These are phyloP conservation scores for Huntiella savannae DNA, from an alignment of 2,329 filamentous ascomycete species.

Conservation along the genomic window DNA sequence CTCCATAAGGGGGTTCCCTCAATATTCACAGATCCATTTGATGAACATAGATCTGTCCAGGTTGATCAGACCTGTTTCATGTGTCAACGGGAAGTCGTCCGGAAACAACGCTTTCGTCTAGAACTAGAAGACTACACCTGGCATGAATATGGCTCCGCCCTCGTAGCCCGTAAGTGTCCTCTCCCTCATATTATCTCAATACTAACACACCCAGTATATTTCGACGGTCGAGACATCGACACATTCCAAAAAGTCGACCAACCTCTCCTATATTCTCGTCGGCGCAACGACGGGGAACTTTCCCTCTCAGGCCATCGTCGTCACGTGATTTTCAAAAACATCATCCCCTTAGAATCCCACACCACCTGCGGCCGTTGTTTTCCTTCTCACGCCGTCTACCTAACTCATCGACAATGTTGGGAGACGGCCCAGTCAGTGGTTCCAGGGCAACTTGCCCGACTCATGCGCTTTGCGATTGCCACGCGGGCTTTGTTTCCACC, in stretches of 20 bases:
- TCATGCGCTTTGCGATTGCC: conserved; percentile 9
- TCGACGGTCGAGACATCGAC: conserved; percentile 8
- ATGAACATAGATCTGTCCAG: conserved; percentile 9
- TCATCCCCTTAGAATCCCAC: conserved; percentile 9
- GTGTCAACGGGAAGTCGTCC: conserved; percentile 8
- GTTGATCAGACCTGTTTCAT: conserved; percentile 11
- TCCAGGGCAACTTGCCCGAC: conserved; percentile 4
- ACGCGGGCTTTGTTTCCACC: conserved; percentile 10
- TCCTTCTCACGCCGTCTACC: conserved; percentile 7
- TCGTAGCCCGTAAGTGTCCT: conserved; percentile 7
- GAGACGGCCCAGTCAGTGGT: conserved; percentile 4
- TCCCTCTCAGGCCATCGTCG: conserved; percentile 4
- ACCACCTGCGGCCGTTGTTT: conserved; percentile 9
- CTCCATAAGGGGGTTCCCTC: conserved; percentile 5
- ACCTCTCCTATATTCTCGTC: conserved; percentile 5
- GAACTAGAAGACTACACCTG: conserved; percentile 4
- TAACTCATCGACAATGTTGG: conserved; percentile 10
- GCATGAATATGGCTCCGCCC: background rate
- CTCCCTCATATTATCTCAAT: background rate
- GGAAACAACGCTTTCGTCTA: conserved; percentile 6
- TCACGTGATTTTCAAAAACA: conserved; percentile 11
- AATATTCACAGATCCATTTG: conserved; percentile 8
- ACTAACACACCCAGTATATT: conserved; percentile 9
- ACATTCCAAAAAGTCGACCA: conserved; percentile 7
- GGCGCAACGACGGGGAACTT: conserved; percentile 8